Evolutionary conservation across 805 yeast species (phyloP), one percentile per base, ranked within the genome.

Genomic region (Metschnikowia colocasiae): DNA sequence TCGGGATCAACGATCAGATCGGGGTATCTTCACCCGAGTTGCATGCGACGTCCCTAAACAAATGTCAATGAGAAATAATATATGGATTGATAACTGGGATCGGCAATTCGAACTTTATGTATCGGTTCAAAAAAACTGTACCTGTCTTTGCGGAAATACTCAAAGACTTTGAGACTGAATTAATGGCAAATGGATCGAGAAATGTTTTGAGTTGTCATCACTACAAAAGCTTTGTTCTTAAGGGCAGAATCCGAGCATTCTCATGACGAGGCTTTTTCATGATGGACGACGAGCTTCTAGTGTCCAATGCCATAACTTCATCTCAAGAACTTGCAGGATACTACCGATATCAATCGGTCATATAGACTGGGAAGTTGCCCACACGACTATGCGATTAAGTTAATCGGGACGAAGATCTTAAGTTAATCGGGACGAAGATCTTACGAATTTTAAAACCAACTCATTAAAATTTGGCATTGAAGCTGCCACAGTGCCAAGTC

Each of bases 221-320:
- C 80, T 85, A 49, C 98, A 92, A 64, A 92, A 92, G 59, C 64
- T 88, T 68, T 92, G 22, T 83, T 94, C 55, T 66, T 90, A 20
- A 73, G 99, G 47, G 85, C 96, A 2, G 62, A 71, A 79, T 52
- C 99, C 99, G 0, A 78, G 80, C 41, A 68, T 92, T 1, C 70
- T 92, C 44, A 84, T 92, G 99, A 92, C 64, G 99, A 92, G 69
- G 95, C 98, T 0, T 80, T 92, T 49, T 87, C 96, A 19, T 95
- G 90, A 87, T 92, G 94, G 87, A 85, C 33, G 83, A 81, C 29
- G 57, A 52, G 36, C 46, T 37, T 6, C 32, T 71, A 31, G 60
- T 71, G 60, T 40, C 51, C 7, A 50, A 47, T 72, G 76, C 49
- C 75, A 70, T 47, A 47, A 51, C 6, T 41, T 67, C 15, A 56